Conservation (phyloP, 805 yeast species). For the Saccharomycodes ludwigii region DNA sequence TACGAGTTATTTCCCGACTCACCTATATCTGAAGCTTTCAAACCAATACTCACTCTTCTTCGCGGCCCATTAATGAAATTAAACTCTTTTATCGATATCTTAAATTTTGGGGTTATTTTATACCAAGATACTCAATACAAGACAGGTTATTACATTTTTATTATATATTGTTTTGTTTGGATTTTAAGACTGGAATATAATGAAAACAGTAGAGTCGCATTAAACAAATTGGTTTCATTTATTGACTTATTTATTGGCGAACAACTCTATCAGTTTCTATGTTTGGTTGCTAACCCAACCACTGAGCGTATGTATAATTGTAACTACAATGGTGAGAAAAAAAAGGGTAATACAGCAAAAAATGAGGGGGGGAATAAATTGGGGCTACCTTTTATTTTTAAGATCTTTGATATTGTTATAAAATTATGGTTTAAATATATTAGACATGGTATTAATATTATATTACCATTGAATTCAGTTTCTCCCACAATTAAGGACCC, state of each 20-base stretch:
- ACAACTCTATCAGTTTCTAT: background rate
- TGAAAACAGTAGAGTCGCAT: slow-evolving; percentile 2
- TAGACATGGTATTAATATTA: slow-evolving; percentile 3
- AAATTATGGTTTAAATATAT: slow-evolving; percentile 2
- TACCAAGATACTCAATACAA: background rate
- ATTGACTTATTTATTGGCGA: slow-evolving; percentile 1
- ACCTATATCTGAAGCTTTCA: slow-evolving; percentile 2
- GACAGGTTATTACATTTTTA: background rate
- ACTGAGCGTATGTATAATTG: no score
- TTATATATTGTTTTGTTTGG: slow-evolving; percentile 1
- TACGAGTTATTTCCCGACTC: background rate
- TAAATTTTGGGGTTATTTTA: background rate
- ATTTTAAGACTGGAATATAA: slow-evolving; percentile 3
- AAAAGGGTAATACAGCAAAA: background rate
- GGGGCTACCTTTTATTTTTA: background rate
- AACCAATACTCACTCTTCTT: slow-evolving; percentile 2
- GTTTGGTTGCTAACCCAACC: background rate
- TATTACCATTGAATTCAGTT: slow-evolving; percentile 1
- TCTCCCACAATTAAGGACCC: no score
- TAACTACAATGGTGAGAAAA: no score
- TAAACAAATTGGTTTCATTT: background rate
- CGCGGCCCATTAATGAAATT: slow-evolving; percentile 1
- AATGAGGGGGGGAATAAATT: background rate
- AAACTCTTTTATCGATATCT: slow-evolving; percentile 2
- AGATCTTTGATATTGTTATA: background rate